These are phyloP conservation scores for Paecilomyces dactylethromorphus DNA, from an alignment of 2,329 filamentous ascomycete species.

Conservation along the genomic window DNA sequence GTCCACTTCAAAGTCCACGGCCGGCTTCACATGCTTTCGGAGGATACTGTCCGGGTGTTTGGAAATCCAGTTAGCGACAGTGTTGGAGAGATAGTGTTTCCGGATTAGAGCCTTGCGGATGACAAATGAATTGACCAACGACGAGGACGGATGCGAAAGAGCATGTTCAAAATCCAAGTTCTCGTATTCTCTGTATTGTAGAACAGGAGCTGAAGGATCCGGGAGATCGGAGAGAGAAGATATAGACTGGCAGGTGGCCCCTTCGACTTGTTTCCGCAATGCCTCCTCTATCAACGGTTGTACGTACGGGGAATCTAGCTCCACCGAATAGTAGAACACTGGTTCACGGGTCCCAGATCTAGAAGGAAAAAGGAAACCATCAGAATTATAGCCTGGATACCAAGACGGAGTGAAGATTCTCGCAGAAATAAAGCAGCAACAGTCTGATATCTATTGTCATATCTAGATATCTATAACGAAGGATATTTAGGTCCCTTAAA, in stretches of 20 bases:
- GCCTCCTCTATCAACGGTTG: constrained; percentile 75
- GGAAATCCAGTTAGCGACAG: constrained; percentile 74
- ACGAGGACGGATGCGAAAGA: constrained; percentile 53
- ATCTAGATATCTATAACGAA: constrained; percentile 17
- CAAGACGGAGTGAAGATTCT: constrained; percentile 8
- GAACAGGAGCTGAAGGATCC: constrained; percentile 42
- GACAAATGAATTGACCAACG: constrained; percentile 80
- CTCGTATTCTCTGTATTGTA: constrained; percentile 86
- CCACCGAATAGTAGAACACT: constrained; percentile 63
- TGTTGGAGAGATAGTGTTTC: constrained; percentile 87
- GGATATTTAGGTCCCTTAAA: not conserved
- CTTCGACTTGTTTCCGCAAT: constrained; percentile 57
- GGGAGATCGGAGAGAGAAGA: constrained; percentile 44
- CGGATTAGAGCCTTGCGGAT: constrained; percentile 94
- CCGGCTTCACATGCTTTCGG: constrained; percentile 63
- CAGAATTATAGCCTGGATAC: constrained; percentile 16
- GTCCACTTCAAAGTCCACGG: constrained; percentile 86
- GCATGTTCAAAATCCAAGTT: constrained; percentile 75
- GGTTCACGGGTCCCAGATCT: constrained; percentile 26
- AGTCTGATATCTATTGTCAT: constrained; percentile 15
- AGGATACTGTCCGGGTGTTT: constrained; percentile 73
- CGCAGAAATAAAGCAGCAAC: constrained; percentile 4
- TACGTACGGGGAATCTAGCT: constrained; percentile 85
- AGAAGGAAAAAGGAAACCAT: constrained; percentile 24
- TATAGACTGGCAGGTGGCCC: constrained; percentile 50